A percentile compares a stretch with the other conserved stretches of the same genome.
Conservation (phyloP, 148 eudicot species). For the Amaranthus hypochondriacus region DNA sequence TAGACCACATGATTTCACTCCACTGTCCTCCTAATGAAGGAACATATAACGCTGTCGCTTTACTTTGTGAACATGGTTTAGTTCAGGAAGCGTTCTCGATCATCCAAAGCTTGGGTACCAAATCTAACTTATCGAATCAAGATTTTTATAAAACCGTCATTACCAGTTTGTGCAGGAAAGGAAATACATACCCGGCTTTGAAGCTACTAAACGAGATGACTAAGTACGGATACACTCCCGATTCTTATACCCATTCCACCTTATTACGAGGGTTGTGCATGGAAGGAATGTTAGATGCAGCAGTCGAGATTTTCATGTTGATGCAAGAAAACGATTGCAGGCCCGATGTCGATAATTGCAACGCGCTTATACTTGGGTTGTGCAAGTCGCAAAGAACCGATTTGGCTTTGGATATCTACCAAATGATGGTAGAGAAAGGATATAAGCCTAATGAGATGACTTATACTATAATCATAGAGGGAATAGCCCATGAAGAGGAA, state of each 20-base stretch:
- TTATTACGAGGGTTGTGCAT: constrained; percentile 70
- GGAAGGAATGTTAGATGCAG: constrained; percentile 76
- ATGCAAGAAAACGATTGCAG: constrained; percentile 54
- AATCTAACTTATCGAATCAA: constrained; percentile 34
- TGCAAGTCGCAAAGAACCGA: constrained; percentile 72
- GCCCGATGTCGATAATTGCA: constrained; percentile 65
- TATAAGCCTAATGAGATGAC: constrained; percentile 66
- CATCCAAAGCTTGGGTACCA: constrained; percentile 53
- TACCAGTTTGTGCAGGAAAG: constrained; percentile 66
- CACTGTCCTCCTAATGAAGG: constrained; percentile 67
- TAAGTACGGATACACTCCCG: constrained; percentile 53
- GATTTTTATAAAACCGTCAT: constrained; percentile 56
- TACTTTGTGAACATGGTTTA: constrained; percentile 51
- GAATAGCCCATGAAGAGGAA: constrained; percentile 54
- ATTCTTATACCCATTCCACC: constrained; percentile 57
- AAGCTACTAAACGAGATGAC: constrained; percentile 60
- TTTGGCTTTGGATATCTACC: constrained; percentile 50
- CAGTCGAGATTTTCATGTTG: constrained; percentile 50
- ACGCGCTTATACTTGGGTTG: constrained; percentile 72
- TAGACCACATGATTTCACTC: constrained; percentile 50
- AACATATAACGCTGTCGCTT: constrained; percentile 69
- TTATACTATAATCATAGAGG: constrained; percentile 72
- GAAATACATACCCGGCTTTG: constrained; percentile 69
- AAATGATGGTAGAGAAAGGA: constrained; percentile 67
- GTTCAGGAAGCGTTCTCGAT: constrained; percentile 63